phyloP scores from a whole-genome alignment of 371 early-diverging fungal species.

The Haplosporangium sp. region DNA sequence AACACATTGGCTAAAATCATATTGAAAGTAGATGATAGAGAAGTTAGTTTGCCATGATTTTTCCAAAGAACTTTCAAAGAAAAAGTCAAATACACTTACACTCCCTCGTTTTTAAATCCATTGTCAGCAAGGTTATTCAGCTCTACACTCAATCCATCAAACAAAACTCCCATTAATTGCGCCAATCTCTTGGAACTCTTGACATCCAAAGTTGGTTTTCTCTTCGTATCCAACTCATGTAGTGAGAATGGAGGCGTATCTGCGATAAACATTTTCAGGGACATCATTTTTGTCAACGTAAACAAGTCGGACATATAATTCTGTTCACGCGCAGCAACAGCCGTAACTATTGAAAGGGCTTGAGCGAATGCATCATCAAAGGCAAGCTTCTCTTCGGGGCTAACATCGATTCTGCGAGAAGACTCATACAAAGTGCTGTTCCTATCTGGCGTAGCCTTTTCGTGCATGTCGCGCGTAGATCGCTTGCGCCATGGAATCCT shows the following conservation, averaged over 20 bases:
- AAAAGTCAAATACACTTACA: conserved; percentile 57
- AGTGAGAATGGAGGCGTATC: conserved; percentile 45
- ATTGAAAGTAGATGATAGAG: not conserved
- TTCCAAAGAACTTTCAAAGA: too few relatives aligned
- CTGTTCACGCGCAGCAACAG: conserved; percentile 46
- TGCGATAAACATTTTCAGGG: conserved; percentile 67
- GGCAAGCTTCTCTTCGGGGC: conserved; percentile 62
- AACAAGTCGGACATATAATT: conserved; percentile 52
- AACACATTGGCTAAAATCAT: conserved; percentile 68
- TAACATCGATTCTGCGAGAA: conserved; percentile 56
- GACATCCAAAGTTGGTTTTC: conserved; percentile 40
- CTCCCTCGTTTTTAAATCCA: conserved; percentile 83
- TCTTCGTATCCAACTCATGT: conserved; percentile 35
- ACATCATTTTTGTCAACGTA: conserved; percentile 60
- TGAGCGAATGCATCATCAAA: conserved; percentile 67
- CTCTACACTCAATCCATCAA: conserved; percentile 81
- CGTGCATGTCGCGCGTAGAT: conserved; percentile 35
- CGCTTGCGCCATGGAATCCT: conserved; percentile 53
- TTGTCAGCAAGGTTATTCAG: conserved; percentile 80
- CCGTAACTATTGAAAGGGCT: conserved; percentile 35
- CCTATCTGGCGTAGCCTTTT: conserved; percentile 4
- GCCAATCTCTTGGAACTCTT: conserved; percentile 50
- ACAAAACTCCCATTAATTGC: conserved; percentile 82
- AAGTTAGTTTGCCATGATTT: not conserved
- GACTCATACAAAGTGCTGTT: conserved; percentile 35